Evolutionary conservation across 2,329 filamentous ascomycete genomes (phyloP).

Genomic region (Cercospora sp.): DNA sequence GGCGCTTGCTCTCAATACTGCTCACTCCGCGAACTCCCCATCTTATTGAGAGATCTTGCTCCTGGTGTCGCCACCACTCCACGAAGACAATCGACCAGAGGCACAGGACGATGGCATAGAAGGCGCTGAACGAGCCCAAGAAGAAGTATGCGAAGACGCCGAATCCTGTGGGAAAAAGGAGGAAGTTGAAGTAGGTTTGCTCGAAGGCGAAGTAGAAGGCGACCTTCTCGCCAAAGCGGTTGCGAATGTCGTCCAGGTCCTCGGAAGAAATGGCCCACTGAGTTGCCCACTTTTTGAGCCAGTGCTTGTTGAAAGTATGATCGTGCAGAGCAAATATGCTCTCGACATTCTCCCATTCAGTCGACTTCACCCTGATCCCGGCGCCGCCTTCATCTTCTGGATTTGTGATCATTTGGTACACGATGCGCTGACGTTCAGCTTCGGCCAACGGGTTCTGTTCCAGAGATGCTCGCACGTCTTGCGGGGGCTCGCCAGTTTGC

Average conservation of each 20-base stretch:
- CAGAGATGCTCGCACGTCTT: constrained; percentile 68
- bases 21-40: constrained; percentile 89
- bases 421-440: constrained; percentile 81
- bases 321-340: constrained; percentile 53
- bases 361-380: constrained; percentile 53
- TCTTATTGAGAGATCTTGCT: constrained; percentile 78
- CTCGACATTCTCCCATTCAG: constrained; percentile 53
- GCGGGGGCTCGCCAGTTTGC: constrained; percentile 71
- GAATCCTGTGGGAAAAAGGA: constrained; percentile 77
- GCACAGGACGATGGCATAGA: constrained; percentile 75
- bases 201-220: constrained; percentile 96
- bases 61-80: constrained; percentile 94
- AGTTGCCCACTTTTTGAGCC: constrained; percentile 55
- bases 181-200: constrained; percentile 83
- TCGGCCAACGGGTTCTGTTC: constrained; percentile 76
- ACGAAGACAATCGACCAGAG: constrained; percentile 90
- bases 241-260: constrained; percentile 53
- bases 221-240: constrained; percentile 61
- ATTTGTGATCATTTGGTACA: constrained; percentile 71
- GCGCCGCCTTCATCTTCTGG: constrained; percentile 50
- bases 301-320: constrained; percentile 54
- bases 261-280: constrained; percentile 49
- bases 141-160: constrained; percentile 77
- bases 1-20: constrained; percentile 72
- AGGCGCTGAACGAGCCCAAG: constrained; percentile 78